These are phyloP conservation scores for Epichloe hybrida DNA, from an alignment of 2,329 filamentous ascomycete species.

Conservation along the genomic window DNA sequence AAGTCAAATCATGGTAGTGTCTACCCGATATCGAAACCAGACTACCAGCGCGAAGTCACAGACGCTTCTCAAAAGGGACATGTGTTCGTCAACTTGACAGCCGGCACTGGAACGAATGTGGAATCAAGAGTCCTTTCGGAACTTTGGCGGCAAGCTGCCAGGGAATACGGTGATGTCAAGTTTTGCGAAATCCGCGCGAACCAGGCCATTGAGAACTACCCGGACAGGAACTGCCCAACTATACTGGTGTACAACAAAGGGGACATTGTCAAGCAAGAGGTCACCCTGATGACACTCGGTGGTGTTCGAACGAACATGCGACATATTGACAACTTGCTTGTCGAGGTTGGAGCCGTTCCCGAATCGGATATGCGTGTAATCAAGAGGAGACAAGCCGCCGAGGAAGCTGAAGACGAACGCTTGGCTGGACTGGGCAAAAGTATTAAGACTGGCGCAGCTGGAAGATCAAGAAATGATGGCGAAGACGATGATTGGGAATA, in stretches of 20 bases:
- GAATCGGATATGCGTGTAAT: slow-evolving; percentile 66
- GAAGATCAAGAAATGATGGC: slow-evolving; percentile 26
- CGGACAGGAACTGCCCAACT: slow-evolving; percentile 87
- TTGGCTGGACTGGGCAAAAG: slow-evolving; percentile 28
- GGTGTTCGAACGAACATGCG: slow-evolving; percentile 57
- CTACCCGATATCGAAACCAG: slow-evolving; percentile 86
- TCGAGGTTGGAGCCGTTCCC: slow-evolving; percentile 69
- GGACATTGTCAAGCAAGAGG: slow-evolving; percentile 80
- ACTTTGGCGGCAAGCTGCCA: slow-evolving; percentile 72
- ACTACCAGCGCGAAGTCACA: slow-evolving; percentile 83
- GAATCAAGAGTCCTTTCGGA: slow-evolving; percentile 76
- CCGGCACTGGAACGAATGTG: slow-evolving; percentile 62
- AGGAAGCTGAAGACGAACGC: slow-evolving; percentile 47
- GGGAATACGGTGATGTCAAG: slow-evolving; percentile 85
- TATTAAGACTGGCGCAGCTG: slow-evolving; percentile 37
- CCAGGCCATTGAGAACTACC: slow-evolving; percentile 93
- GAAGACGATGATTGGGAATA: slow-evolving; percentile 51
- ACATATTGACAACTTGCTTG: slow-evolving; percentile 68
- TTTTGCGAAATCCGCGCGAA: slow-evolving; percentile 91
- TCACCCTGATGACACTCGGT: slow-evolving; percentile 71
- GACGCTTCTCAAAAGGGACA: slow-evolving; percentile 63
- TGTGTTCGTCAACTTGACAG: slow-evolving; percentile 70
- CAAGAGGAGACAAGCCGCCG: slow-evolving; percentile 44
- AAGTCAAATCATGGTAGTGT: slow-evolving; percentile 78
- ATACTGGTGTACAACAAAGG: slow-evolving; percentile 86